Base-by-base conservation (phyloP, 1,139 yeast species). In the Hyphopichia wangnamkhiaoensis region DNA sequence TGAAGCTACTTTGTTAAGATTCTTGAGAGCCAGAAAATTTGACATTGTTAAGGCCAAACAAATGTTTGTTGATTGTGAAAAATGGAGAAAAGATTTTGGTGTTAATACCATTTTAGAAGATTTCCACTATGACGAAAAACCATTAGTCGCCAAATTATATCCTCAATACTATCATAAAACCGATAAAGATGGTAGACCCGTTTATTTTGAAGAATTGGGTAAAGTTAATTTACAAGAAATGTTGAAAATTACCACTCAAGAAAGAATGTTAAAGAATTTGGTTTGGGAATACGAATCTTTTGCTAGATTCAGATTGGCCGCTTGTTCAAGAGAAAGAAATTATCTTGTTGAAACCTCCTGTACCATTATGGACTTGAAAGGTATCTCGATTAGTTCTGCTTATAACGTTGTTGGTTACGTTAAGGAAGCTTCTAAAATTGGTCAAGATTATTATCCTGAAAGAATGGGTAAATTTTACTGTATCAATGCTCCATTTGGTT, bases 361-460 rank as follows among this genome's bases (percentile, higher is more conserved):
- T 71, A 91, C 98, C 31, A 86, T 93, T 54, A 74, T 93, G 72
- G 98, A 93, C 62, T 77, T 93, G 61, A 93, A 93, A 71, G 98
- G 98, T 18, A 90, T 93, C 43, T 88, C 96, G 20, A 72, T 93
- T 47, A 71, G 84, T 25, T 71, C 94, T 37, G 96, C 96, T 29
- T 80, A 84, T 48, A 88, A 84, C 61, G 98, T 93, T 35, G 75
- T 90, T 53, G 75, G 84, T 19, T 93, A 91, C 65, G 95, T 93
- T 41, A 81, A 84, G 61, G 96, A 90, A 65, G 97, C 98, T 20
- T 87, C 96, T 16, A 72, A 78, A 54, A 89, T 93, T 58, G 97
- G 98, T 47, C 98, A 93, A 71, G 89, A 93, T 72, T 93, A 86
- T 67, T 93, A 93, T 64, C 98, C 98, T n/a, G 98, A 93, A 74